Evolutionary conservation across 192 early-diverging fungal genomes (phyloP).

Genomic region (Entomortierella chlamydospora): DNA sequence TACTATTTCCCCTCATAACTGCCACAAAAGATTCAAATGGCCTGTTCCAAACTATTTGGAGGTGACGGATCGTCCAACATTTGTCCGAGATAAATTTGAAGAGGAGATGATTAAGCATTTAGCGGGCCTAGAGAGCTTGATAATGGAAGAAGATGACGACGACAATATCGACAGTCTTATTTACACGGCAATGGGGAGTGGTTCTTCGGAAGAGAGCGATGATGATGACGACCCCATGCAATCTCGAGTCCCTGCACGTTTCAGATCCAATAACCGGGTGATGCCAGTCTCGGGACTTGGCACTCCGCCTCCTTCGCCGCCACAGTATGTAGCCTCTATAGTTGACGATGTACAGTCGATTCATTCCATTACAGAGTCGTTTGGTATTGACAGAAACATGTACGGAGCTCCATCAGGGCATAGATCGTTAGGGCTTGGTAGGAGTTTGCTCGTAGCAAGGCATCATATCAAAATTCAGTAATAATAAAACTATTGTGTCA

Average conservation of each 20-base stretch:
- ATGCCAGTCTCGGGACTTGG: background rate
- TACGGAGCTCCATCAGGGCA: background rate
- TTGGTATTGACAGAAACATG: background rate
- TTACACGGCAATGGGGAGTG: background rate
- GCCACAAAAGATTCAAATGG: constrained; percentile 16
- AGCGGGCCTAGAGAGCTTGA: constrained; percentile 38
- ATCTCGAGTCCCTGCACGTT: constrained; percentile 13
- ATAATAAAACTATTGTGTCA: no score
- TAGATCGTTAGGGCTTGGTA: background rate
- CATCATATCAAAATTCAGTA: no score
- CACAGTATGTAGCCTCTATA: background rate
- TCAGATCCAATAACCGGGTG: constrained; percentile 5
- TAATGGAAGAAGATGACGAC: constrained; percentile 34
- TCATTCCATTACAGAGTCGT: background rate
- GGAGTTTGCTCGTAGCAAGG: no score
- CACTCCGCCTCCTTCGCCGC: constrained; percentile 35
- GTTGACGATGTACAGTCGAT: constrained; percentile 10
- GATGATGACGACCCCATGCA: constrained; percentile 5
- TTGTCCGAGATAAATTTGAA: constrained; percentile 44
- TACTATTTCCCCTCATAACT: constrained; percentile 3
- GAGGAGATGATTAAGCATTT: constrained; percentile 50
- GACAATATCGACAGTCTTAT: constrained; percentile 16
- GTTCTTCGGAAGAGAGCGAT: constrained; percentile 13
- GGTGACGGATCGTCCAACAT: constrained; percentile 19
- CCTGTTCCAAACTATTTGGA: constrained; percentile 35